Conservation (phyloP, 345 rosid species). For the Eucalyptus shirleyi region DNA sequence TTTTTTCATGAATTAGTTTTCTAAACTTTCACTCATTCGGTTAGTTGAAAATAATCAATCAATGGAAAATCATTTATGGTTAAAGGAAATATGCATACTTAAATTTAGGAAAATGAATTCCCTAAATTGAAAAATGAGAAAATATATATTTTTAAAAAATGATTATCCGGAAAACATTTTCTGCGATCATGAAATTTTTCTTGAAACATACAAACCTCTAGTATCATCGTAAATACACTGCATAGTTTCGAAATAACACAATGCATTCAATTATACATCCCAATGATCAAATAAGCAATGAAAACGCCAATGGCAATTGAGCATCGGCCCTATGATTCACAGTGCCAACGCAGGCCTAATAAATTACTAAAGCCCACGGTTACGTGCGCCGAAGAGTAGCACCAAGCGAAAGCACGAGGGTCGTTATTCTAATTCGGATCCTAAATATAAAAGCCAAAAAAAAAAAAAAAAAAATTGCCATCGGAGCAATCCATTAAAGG, state of each 20-base stretch:
- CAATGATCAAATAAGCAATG: background rate
- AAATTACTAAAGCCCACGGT: background rate
- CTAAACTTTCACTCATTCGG: fast-evolving
- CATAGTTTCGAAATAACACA: background rate
- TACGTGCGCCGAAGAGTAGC: background rate
- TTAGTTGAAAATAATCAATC: fast-evolving
- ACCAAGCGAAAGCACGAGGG: background rate
- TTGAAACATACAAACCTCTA: fast-evolving
- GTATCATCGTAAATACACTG: background rate
- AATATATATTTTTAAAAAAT: too few relatives aligned
- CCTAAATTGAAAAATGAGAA: background rate
- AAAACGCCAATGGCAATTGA: background rate
- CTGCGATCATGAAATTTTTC: fast-evolving
- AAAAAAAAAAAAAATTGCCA: background rate
- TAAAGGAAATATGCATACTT: background rate
- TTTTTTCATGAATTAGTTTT: too few relatives aligned
- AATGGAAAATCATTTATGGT: fast-evolving
- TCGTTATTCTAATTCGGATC: background rate
- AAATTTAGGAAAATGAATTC: too few relatives aligned
- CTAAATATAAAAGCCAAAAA: background rate
- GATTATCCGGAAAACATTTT: too few relatives aligned
- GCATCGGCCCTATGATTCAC: background rate
- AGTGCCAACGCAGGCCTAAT: background rate
- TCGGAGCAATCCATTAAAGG: background rate
- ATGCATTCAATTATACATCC: background rate